These are phyloP conservation scores for Cladosporium sp. DNA, from an alignment of 2,329 filamentous ascomycete genomes.

Conservation along the genomic window DNA sequence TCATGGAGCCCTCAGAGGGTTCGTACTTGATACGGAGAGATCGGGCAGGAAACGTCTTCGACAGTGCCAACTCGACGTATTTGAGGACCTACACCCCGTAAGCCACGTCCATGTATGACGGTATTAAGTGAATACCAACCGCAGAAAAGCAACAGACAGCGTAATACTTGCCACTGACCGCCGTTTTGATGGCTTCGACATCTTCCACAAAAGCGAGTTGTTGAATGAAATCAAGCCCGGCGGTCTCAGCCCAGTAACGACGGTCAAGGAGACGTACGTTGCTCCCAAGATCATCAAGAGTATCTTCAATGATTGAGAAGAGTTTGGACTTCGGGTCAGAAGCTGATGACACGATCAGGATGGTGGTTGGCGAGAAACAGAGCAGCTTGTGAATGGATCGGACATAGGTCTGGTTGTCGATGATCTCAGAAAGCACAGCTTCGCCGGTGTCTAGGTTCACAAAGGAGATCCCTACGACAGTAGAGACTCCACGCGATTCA, in stretches of 20 bases:
- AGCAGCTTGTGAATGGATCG: slow-evolving; percentile 82
- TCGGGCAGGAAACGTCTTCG: slow-evolving; percentile 67
- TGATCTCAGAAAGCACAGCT: slow-evolving; percentile 82
- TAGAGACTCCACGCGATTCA: slow-evolving; percentile 82
- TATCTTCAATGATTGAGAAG: slow-evolving; percentile 68
- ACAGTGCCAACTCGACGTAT: slow-evolving; percentile 69
- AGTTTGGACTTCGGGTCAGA: slow-evolving; percentile 69
- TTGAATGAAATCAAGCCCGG: slow-evolving; percentile 73
- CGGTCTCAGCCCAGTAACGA: slow-evolving; percentile 76
- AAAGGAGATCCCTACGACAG: slow-evolving; percentile 80
- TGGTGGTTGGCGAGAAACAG: slow-evolving; percentile 73
- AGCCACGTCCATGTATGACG: slow-evolving; percentile 17
- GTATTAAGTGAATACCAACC: slow-evolving; percentile 49
- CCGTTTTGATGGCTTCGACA: slow-evolving; percentile 73
- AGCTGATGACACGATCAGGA: slow-evolving; percentile 72
- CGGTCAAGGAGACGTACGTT: slow-evolving; percentile 65
- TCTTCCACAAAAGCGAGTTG: slow-evolving; percentile 77
- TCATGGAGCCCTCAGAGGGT: slow-evolving; percentile 87
- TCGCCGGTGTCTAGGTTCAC: slow-evolving; percentile 83
- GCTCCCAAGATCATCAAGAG: slow-evolving; percentile 56
- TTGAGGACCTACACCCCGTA: slow-evolving; percentile 61
- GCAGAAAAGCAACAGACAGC: slow-evolving; percentile 81
- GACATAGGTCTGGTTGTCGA: slow-evolving; percentile 88
- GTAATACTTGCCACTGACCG: slow-evolving; percentile 79
- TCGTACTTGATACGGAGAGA: slow-evolving; percentile 84